A percentile compares a stretch with the other conserved stretches of the same genome.
These are phyloP conservation scores for Wickerhamomyces silvicola DNA, from an alignment of 805 yeast species.

Conservation along the genomic window DNA sequence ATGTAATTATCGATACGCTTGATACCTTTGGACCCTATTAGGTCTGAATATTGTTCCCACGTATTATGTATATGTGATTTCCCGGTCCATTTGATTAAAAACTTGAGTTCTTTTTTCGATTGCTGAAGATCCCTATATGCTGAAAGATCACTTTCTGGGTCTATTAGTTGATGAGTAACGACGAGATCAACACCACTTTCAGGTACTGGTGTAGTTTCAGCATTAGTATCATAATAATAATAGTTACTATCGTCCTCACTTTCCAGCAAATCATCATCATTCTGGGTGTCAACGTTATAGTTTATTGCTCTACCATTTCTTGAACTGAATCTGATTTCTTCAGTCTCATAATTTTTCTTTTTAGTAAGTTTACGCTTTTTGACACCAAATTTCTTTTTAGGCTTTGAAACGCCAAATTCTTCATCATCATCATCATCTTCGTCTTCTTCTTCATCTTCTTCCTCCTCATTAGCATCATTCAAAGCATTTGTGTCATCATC, in stretches of 20 bases:
- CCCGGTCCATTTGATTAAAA: slow-evolving; percentile 78
- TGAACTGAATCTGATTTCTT: slow-evolving; percentile 71
- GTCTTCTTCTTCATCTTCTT: slow-evolving; percentile 20
- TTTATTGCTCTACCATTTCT: slow-evolving; percentile 62
- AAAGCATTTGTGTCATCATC: too few species aligned
- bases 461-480: slow-evolving; percentile 19
- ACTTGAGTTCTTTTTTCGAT: slow-evolving; percentile 55
- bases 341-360: slow-evolving; percentile 20
- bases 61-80: slow-evolving; percentile 90
- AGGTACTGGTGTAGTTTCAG: slow-evolving; percentile 23
- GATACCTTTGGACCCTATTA: slow-evolving; percentile 56
- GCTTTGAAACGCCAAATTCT: slow-evolving; percentile 29
- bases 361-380: slow-evolving; percentile 14
- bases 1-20: slow-evolving; percentile 89
- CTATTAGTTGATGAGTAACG: slow-evolving; percentile 46
- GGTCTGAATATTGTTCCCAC: slow-evolving; percentile 67
- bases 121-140: slow-evolving; percentile 34
- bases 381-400: slow-evolving; percentile 20
- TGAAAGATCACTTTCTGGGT: slow-evolving; percentile 26
- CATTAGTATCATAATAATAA: slow-evolving; percentile 18
- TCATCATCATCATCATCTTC: slow-evolving; percentile 32
- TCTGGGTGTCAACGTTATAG: slow-evolving; percentile 65
- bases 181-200: slow-evolving; percentile 38
- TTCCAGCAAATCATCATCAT: slow-evolving; percentile 36
- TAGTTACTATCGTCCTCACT: slow-evolving; percentile 21